Base-by-base conservation (phyloP, 1,284 basidiomycete genomes). In the Sporisorium sorghi region DNA sequence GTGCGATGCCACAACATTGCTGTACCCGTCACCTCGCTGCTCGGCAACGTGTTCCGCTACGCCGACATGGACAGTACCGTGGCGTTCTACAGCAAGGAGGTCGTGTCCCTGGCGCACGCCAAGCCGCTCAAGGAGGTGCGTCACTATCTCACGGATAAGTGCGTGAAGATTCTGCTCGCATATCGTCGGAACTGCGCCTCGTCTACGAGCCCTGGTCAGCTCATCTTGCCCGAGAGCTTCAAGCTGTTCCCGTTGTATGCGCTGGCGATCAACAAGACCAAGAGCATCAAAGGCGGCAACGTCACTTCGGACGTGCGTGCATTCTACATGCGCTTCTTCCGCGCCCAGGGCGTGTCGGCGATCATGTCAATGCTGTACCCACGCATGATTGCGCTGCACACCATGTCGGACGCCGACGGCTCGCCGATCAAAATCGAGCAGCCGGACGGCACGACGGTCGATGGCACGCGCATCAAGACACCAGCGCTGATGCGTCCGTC, bases 221-320 rank as follows among this genome's bases (percentile, higher is more conserved):
- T 98, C 60, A 93, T 99, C 73, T 89, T 99, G 33, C 97, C 97
- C 1, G 97, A 99, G 85, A 91, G 91, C 1, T 96, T 95, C 88
- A 92, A 93, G 84, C 88, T 92, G 2, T 88, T 99, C 56, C 94
- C 95, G 0, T 87, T 95, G 17, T 96, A 92, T 82, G 89, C 90
- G 1, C 87, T 99, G 7, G 91, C 90, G 7, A 89, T 99, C 67
- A 89, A 92, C 68, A 99, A 99, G 87, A 90, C 89, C 65, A 97
- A 97, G 85, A 90, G 94, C 26, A 86, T 99, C 46, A 97, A 98
- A 90, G 63, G 90, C 47, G 90, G 92, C 50, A 91, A 90, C 80
- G 94, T 99, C 47, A 91, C 93, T 5, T 91, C 94, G 15, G 97
- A 99, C 79, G 93, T 97, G 19, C 91, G 97, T 58, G 93, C 93